phyloP scores from a whole-genome alignment of 176 grass and related monocot genomes.

The Aegilops tauschii region DNA sequence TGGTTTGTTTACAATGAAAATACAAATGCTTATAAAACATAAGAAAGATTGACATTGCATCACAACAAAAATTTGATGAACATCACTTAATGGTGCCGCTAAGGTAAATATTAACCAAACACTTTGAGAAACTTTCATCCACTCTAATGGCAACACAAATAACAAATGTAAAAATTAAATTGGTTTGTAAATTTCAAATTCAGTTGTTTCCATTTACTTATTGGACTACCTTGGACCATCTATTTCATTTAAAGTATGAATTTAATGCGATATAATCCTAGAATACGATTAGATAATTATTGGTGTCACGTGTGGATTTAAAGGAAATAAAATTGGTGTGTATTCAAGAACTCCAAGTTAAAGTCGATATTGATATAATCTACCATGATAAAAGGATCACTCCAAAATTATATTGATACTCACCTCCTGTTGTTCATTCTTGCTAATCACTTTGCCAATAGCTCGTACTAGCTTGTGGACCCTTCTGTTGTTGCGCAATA shows the following conservation, averaged over 20 bases:
- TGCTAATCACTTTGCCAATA: not conserved
- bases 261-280: not conserved
- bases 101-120: not conserved
- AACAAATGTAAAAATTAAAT: not conserved
- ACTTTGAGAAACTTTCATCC: not conserved
- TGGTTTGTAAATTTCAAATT: not conserved
- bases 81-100: not conserved
- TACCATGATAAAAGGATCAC: not conserved
- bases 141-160: not conserved
- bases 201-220: not conserved
- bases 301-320: not conserved
- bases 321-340: not conserved
- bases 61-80: not conserved
- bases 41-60: not conserved
- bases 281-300: not conserved
- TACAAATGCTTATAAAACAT: no score
- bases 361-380: not conserved
- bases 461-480: not conserved
- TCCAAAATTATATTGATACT: not conserved
- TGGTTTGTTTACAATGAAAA: not conserved
- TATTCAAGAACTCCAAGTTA: not conserved
- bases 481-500: not conserved
- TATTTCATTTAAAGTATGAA: not conserved
- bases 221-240: not conserved
- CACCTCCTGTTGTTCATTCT: not conserved